Evolutionary conservation across 73 alveolate genomes (phyloP).

Genomic region (Strombidium stylifer): DNA sequence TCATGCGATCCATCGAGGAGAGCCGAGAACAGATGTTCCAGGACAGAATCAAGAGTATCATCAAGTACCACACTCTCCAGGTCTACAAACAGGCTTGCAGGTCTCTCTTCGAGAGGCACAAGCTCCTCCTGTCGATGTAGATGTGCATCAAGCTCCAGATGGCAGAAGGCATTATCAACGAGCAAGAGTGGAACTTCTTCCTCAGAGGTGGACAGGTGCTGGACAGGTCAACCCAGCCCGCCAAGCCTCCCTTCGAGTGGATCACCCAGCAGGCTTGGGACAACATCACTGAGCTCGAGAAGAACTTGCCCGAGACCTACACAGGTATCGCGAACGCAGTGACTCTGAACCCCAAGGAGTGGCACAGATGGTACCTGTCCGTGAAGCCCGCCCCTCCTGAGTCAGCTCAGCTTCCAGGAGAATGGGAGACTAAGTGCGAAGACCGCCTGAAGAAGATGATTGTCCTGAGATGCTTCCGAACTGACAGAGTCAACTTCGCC

Average conservation of each 20-base stretch:
- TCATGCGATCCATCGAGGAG: slow-evolving; percentile 85
- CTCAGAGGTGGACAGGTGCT: slow-evolving; percentile 90
- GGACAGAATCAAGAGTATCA: slow-evolving; percentile 80
- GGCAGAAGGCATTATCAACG: slow-evolving; percentile 83
- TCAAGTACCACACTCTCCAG: slow-evolving; percentile 85
- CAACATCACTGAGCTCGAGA: slow-evolving; percentile 89
- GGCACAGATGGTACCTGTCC: slow-evolving; percentile 98
- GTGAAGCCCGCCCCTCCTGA: slow-evolving; percentile 89
- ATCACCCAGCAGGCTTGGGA: slow-evolving; percentile 88
- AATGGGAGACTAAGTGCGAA: slow-evolving; percentile 99
- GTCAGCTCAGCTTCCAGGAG: slow-evolving; percentile 97
- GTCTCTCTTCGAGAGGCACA: slow-evolving; percentile 98
- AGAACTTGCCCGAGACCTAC: slow-evolving; percentile 72
- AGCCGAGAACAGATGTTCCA: slow-evolving; percentile 82
- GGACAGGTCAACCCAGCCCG: slow-evolving; percentile 78
- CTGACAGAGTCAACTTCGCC: slow-evolving; percentile 98
- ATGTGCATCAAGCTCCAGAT: slow-evolving; percentile 93
- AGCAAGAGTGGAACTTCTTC: slow-evolving; percentile 97
- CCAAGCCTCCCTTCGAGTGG: slow-evolving; percentile 89
- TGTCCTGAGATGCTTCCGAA: slow-evolving; percentile 96
- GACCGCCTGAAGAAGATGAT: slow-evolving; percentile 93
- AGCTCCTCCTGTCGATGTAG: slow-evolving; percentile 95
- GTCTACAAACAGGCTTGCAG: slow-evolving; percentile 97
- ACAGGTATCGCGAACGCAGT: slow-evolving; percentile 92
- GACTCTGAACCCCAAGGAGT: slow-evolving; percentile 93